These are phyloP conservation scores for Hypoxylon sp. DNA, from an alignment of 2,329 filamentous ascomycete species.

Conservation along the genomic window DNA sequence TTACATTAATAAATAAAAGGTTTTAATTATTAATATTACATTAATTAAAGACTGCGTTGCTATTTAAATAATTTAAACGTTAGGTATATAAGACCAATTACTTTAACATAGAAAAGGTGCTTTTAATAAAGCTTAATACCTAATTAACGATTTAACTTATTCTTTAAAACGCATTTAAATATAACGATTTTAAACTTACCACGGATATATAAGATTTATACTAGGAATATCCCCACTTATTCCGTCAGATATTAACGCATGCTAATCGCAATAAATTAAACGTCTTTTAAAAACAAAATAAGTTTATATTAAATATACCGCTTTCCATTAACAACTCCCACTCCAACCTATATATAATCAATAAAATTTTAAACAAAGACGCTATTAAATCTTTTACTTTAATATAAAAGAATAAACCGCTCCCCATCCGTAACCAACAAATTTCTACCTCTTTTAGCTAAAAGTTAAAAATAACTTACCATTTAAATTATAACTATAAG, in stretches of 20 bases:
- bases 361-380: too few species aligned
- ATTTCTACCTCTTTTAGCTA: not conserved
- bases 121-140: constrained; percentile 5
- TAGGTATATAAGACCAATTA: not conserved
- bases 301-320: too few species aligned
- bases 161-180: not conserved
- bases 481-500: not conserved
- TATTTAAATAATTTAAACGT: not conserved
- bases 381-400: not conserved
- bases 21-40: not conserved
- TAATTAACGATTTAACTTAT: not conserved
- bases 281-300: not conserved
- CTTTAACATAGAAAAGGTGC: not conserved
- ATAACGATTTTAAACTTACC: not conserved
- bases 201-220: not conserved
- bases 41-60: too few species aligned
- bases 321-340: too few species aligned
- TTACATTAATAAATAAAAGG: not conserved
- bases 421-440: not conserved
- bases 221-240: not conserved
- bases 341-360: too few species aligned
- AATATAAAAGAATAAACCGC: not conserved
- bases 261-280: not conserved
- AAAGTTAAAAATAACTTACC: not conserved
- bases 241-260: not conserved